Base-by-base conservation (phyloP, 148 eudicot genomes). In the Rhododendron simsii region DNA sequence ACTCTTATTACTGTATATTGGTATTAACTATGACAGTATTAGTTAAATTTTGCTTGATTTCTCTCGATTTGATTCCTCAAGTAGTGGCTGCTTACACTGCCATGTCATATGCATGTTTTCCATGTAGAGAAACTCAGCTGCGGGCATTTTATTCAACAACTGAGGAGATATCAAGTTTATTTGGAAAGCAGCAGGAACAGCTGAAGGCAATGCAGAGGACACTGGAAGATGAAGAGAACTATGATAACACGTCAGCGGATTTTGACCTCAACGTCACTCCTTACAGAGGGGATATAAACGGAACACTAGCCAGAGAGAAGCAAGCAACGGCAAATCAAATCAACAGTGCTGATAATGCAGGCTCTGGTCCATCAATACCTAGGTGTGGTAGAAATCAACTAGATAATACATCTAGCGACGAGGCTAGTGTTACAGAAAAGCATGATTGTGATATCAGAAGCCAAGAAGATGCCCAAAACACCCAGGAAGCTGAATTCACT, bases 61-160 rank as follows among this genome's bases (percentile, higher is more conserved):
- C 39, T 55, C 14, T 78, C 15, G 3, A 26, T 33, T 57, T 28
- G 4, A 48, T 12, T 21, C 18, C 51, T 67, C 48, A 86, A 81
- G 59, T 81, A 26, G 61, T 86, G 77, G 45, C 26, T 37, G 21
- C 84, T 41, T 18, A 21, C 35, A 69, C 83, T 45, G 59, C 74
- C 73, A 39, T 44, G 75, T 88, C 26, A 45, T 78, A 85, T 84
- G 35, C 79, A 50, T 86, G 65, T 23, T 90, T 87, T 45, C 84
- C 47, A 5, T 84, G 86, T 88, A 97, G 99, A 87, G 99, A 95
- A 90, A 97, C 98, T 14, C 99, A 97, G 89, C 91, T 97, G 80
- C 95, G 98, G 80, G 96, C 98, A 21, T 97, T 97, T 87, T 97
- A 97, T 86, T 95, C 98, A 47, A 97, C 98, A 21, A 97, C 98